Conservation (phyloP, 164 flowering plant genomes). For the Liquidambar formosana region DNA sequence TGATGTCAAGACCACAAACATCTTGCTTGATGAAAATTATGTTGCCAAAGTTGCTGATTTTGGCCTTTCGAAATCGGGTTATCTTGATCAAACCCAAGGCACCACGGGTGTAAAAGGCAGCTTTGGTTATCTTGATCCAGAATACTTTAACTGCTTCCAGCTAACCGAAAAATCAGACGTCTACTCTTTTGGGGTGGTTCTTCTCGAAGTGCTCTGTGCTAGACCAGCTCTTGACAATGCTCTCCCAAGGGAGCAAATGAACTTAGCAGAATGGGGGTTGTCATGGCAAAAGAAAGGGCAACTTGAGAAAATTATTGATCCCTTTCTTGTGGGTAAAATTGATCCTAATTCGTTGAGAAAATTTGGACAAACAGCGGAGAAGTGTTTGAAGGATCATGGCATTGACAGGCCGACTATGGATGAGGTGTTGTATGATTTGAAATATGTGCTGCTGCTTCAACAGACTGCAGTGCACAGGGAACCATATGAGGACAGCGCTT, state of each 20-base stretch:
- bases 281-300: constrained; percentile 17
- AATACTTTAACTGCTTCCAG: constrained; percentile 23
- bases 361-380: constrained; percentile 30
- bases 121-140: constrained; percentile 41
- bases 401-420: no score
- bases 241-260: constrained; percentile 32
- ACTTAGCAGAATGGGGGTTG: constrained; percentile 38
- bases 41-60: constrained; percentile 37
- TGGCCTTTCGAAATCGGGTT: constrained; percentile 26
- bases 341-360: constrained; percentile 28
- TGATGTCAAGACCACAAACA: constrained; percentile 37
- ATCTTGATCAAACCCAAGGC: constrained; percentile 23
- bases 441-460: no score
- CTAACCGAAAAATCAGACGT: constrained; percentile 39
- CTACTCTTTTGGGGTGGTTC: constrained; percentile 39
- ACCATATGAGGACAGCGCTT: no score
- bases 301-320: constrained; percentile 27
- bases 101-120: constrained; percentile 31
- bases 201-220: constrained; percentile 39
- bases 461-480: no score
- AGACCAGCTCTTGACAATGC: constrained; percentile 23
- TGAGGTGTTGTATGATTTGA: no score
- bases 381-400: constrained; percentile 32
- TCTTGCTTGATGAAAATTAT: constrained; percentile 29
- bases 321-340: constrained; percentile 26